Conservation (phyloP, 169 alveolate genomes). For the Babesia microti region DNA sequence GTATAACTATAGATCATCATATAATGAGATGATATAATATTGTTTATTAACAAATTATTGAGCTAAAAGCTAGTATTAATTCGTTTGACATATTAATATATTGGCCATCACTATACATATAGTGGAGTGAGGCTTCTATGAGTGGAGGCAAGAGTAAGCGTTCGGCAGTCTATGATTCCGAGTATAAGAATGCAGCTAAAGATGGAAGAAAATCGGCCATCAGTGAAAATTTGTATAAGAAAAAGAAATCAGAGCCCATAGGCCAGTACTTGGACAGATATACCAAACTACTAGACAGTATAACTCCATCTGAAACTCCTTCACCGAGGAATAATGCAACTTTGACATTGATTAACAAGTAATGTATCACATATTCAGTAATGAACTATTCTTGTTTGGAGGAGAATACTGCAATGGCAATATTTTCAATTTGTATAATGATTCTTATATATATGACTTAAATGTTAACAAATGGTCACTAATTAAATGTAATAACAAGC, state of each 20-base stretch:
- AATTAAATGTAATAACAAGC: constrained; percentile 51
- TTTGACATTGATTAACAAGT: constrained; percentile 50
- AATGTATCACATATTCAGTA: constrained; percentile 26
- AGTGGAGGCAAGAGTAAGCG: no score
- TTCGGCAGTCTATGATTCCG: no score
- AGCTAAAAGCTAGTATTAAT: no score
- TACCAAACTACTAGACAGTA: neutral
- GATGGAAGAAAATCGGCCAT: neutral
- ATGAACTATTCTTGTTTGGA: constrained; percentile 70
- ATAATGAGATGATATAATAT: no score
- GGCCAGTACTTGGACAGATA: neutral
- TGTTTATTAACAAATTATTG: no score
- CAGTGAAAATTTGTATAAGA: neutral
- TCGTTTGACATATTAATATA: no score
- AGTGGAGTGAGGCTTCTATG: no score
- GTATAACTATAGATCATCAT: no score
- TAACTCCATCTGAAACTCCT: constrained; percentile 40
- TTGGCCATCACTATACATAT: no score
- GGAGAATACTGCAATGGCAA: constrained; percentile 79
- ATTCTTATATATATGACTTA: constrained; percentile 65
- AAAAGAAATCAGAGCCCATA: neutral
- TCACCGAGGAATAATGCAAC: constrained; percentile 61
- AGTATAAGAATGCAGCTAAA: no score
- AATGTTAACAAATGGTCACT: constrained; percentile 69
- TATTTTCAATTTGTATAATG: constrained; percentile 65